These are phyloP conservation scores for Leccinum boreale DNA, from an alignment of 768 basidiomycete species.

Conservation along the genomic window DNA sequence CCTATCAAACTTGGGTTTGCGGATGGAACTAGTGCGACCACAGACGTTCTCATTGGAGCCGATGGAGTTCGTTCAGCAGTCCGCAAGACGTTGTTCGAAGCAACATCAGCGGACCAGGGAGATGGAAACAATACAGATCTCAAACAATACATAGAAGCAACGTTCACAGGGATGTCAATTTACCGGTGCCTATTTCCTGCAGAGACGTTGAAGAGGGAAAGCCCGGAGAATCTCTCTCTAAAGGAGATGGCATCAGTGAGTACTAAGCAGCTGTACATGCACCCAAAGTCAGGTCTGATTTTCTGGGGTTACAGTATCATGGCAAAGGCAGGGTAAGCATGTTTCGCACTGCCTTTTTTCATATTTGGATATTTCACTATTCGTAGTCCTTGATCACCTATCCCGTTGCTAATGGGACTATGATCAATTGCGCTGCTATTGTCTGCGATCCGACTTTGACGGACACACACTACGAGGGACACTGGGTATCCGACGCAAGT, in stretches of 20 bases:
- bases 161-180: conserved; percentile 39
- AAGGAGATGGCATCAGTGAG: conserved; percentile 21
- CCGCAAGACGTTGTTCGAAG: conserved; percentile 23
- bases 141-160: conserved; percentile 23
- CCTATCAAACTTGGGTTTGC: conserved; percentile 12
- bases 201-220: conserved; percentile 23
- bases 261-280: not conserved
- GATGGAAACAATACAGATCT: not conserved
- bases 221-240: conserved; percentile 23
- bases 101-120: not conserved
- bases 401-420: conserved; percentile 35
- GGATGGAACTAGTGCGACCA: conserved; percentile 21
- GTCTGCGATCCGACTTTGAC: conserved; percentile 26
- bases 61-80: conserved; percentile 39
- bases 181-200: conserved; percentile 39
- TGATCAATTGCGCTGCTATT: conserved; percentile 37
- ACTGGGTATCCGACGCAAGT: conserved; percentile 27
- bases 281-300: conserved; percentile 7
- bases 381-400: conserved; percentile 39
- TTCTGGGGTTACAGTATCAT: conserved; percentile 6
- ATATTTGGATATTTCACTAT: not conserved
- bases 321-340: conserved; percentile 7
- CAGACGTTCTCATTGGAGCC: conserved; percentile 45
- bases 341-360: not conserved
- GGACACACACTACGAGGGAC: conserved; percentile 32